Base-by-base conservation (phyloP, 2,329 filamentous ascomycete species). In the Scopulariopsis brevicaulis region DNA sequence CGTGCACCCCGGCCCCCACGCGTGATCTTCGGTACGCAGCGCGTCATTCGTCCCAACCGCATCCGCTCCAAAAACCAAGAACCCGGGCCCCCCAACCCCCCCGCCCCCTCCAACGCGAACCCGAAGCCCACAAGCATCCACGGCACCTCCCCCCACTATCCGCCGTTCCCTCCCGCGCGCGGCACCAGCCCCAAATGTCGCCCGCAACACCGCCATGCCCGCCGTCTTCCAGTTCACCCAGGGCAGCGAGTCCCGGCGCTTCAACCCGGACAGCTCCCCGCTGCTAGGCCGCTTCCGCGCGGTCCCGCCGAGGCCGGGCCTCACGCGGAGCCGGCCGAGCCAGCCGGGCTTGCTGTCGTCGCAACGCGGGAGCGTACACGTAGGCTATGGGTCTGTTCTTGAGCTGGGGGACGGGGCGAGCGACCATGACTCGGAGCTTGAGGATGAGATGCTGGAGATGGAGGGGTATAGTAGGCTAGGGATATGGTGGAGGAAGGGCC, bases 201-300 rank as follows among this genome's bases (percentile, higher is more conserved):
- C 51, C 25, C 55, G 43, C 43, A 20, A 52, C 22, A 53, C 64
- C 59, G 60, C 62, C 60, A 85, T 86, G 82, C 81, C 83, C 66
- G 76, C 78, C 65, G 84, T 86, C 75, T 86, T 87, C 72, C 76
- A 79, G 68, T 87, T 87, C 71, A 83, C 83, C 62, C 83, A 83
- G 66, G 84, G 83, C 68, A 77, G 73, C 65, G 84, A 86, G 71
- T 78, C 81, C 62, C 77, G 74, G 64, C 75, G 75, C 55, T 69
- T 71, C 60, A 75, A 75, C 59, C 74, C 73, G 63, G 79, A 85
- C 65, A 73, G 80, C 50, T 81, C 83, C 20, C 82, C 84, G 25
- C 71, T 86, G 10, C 78, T 86, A 2, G 84, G 84, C 61, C 81
- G 84, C 46, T 87, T 84, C 70, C 81, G 83, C 61, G 84, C 83